phyloP scores from a whole-genome alignment of 805 yeast species.

The Cyberlindnera amylophila region DNA sequence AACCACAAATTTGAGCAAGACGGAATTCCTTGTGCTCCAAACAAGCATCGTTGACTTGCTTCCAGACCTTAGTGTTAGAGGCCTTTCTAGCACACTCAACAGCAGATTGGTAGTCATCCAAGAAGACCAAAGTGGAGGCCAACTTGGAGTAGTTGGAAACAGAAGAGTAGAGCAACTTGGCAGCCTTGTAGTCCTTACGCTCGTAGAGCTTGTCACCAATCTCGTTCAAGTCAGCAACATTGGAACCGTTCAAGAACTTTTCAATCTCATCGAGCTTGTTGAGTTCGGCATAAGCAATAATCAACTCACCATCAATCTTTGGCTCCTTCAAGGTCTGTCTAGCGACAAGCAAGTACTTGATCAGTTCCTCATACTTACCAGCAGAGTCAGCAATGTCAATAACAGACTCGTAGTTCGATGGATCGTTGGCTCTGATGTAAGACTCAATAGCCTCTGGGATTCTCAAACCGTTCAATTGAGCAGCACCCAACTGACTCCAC shows the following conservation, averaged over 20 bases:
- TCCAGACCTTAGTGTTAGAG: constrained; percentile 90
- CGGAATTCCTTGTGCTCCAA: constrained; percentile 92
- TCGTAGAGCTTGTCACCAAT: constrained; percentile 91
- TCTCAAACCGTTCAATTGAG: constrained; percentile 91
- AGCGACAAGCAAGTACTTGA: constrained; percentile 86
- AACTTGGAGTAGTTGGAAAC: constrained; percentile 93
- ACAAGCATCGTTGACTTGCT: constrained; percentile 95
- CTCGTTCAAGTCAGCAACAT: constrained; percentile 86
- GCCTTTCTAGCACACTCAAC: constrained; percentile 99
- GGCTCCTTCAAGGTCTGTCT: constrained; percentile 90
- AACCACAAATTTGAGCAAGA: constrained; percentile 97
- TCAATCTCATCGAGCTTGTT: constrained; percentile 78
- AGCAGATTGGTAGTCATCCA: constrained; percentile 91
- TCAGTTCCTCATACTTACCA: constrained; percentile 91
- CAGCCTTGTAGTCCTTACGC: constrained; percentile 82
- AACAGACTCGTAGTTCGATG: constrained; percentile 83
- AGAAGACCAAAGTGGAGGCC: constrained; percentile 92
- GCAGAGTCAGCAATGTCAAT: constrained; percentile 95
- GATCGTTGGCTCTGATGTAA: constrained; percentile 87
- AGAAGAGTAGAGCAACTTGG: constrained; percentile 79
- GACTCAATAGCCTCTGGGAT: constrained; percentile 89
- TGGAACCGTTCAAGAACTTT: constrained; percentile 76
- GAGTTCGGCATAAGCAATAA: constrained; percentile 80
- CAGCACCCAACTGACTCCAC: constrained; percentile 94
- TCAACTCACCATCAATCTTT: constrained; percentile 85